Conservation (phyloP, 306 rosid genomes). For the Inga oerstediana region DNA sequence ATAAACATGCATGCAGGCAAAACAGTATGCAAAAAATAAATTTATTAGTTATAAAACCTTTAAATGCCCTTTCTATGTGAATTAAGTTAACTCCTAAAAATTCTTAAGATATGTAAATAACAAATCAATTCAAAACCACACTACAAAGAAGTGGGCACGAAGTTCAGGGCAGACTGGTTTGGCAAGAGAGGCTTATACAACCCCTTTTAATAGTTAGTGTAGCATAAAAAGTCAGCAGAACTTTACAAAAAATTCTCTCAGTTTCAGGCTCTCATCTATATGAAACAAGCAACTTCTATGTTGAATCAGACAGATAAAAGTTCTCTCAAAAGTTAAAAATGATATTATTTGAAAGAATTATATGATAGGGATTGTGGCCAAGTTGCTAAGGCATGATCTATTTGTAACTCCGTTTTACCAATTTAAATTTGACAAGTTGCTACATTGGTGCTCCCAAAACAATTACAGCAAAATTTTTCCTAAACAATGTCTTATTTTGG, state of each 20-base stretch:
- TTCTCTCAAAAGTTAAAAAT: neutral
- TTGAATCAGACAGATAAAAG: conserved; percentile 27
- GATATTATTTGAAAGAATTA: neutral
- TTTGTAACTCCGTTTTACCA: conserved; percentile 1
- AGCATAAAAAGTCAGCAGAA: conserved; percentile 4
- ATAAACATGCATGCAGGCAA: conserved; percentile 24
- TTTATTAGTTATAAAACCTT: neutral
- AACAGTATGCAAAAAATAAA: neutral
- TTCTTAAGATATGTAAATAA: conserved; percentile 19
- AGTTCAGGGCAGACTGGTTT: conserved; percentile 14
- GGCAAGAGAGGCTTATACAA: neutral
- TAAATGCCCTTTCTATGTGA: neutral
- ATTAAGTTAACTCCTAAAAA: conserved; percentile 27
- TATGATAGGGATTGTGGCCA: neutral
- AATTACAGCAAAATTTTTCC: conserved; percentile 11
- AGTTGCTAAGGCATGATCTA: neutral
- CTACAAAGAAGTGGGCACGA: conserved; percentile 11
- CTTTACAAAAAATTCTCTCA: conserved; percentile 25
- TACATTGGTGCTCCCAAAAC: neutral
- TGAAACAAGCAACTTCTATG: conserved; percentile 24
- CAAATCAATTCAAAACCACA: conserved; percentile 16
- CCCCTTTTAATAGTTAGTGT: conserved; percentile 3
- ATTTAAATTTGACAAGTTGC: conserved; percentile 20
- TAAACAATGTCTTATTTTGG: conserved; percentile 20
- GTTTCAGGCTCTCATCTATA: conserved; percentile 23